Percentiles rank a stretch among this genome's conserved stretches.
Evolutionary conservation across 2,329 filamentous ascomycete genomes (phyloP).

Genomic region (Fusarium verrucosum): DNA sequence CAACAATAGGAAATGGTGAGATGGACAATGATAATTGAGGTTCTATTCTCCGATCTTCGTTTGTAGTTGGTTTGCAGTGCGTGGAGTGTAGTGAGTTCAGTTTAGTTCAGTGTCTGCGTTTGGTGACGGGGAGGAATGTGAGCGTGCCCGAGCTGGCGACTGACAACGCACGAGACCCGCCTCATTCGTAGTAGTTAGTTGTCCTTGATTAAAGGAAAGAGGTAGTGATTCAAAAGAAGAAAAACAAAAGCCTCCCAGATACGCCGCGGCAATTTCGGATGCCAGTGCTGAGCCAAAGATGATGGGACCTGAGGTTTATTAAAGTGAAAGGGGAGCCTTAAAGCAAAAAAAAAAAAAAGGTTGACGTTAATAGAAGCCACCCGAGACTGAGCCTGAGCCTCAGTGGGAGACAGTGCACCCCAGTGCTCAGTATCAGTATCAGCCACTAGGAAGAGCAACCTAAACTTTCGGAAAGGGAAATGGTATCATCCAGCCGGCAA

Average conservation of each 20-base stretch:
- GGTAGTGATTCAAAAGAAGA: neutral
- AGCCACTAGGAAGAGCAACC: slow-evolving; percentile 1
- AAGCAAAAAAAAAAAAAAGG: neutral
- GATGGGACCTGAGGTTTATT: neutral
- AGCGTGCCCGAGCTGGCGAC: neutral
- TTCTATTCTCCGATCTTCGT: slow-evolving; percentile 16
- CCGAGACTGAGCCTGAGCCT: neutral
- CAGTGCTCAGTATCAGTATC: slow-evolving; percentile 12
- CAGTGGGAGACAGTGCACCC: slow-evolving; percentile 11
- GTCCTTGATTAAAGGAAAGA: neutral
- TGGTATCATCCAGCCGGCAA: neutral
- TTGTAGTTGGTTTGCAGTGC: slow-evolving; percentile 8
- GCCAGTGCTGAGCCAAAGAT: slow-evolving; percentile 6
- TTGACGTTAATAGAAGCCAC: slow-evolving; percentile 1
- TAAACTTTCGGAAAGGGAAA: slow-evolving; percentile 15
- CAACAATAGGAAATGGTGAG: slow-evolving; percentile 10
- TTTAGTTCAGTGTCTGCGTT: neutral
- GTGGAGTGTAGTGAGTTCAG: neutral
- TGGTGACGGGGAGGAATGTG: neutral
- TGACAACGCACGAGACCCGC: slow-evolving; percentile 10
- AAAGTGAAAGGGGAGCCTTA: slow-evolving; percentile 13
- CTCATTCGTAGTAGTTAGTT: too few relatives aligned
- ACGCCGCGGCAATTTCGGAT: neutral
- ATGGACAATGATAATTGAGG: slow-evolving; percentile 25
- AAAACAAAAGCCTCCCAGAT: neutral